Conservation (phyloP, 768 basidiomycete species). For the Boletellus emodensis region DNA sequence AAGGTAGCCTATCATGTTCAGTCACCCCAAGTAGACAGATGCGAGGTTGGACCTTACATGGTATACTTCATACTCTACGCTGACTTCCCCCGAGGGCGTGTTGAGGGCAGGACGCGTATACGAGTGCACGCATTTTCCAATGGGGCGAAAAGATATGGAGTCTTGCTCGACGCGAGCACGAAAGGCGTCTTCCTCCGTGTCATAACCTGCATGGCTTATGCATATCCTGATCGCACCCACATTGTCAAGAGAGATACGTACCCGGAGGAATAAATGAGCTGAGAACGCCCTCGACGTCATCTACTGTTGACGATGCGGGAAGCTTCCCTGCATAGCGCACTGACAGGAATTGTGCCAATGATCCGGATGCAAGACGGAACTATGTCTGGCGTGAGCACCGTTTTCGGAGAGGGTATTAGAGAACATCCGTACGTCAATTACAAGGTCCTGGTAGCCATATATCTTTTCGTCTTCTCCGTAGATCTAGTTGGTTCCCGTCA, state of each 20-base stretch:
- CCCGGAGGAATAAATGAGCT: slow-evolving; percentile 75
- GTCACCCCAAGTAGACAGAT: background rate
- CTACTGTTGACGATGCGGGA: slow-evolving; percentile 61
- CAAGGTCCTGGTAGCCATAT: slow-evolving; percentile 85
- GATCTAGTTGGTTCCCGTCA: slow-evolving; percentile 48
- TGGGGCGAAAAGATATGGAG: slow-evolving; percentile 70
- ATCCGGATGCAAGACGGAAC: slow-evolving; percentile 87
- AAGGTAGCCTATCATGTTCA: slow-evolving; percentile 61
- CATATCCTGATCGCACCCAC: background rate
- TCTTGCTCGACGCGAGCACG: slow-evolving; percentile 69
- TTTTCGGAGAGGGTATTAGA: background rate
- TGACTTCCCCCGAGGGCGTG: slow-evolving; percentile 47
- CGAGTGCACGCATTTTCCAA: slow-evolving; percentile 69
- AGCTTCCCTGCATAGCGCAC: slow-evolving; percentile 68
- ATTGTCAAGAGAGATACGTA: slow-evolving; percentile 20
- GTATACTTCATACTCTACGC: slow-evolving; percentile 83
- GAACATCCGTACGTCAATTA: slow-evolving; percentile 64
- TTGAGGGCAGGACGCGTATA: slow-evolving; percentile 60
- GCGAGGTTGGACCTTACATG: slow-evolving; percentile 54
- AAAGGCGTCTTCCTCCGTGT: slow-evolving; percentile 65
- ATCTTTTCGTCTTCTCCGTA: slow-evolving; percentile 96
- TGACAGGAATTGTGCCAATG: slow-evolving; percentile 69
- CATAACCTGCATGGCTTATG: slow-evolving; percentile 49
- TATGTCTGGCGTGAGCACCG: slow-evolving; percentile 28
- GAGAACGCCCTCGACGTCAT: slow-evolving; percentile 81